phyloP scores from a whole-genome alignment of 768 basidiomycete species.

The Leucocoprinus birnbaumii region DNA sequence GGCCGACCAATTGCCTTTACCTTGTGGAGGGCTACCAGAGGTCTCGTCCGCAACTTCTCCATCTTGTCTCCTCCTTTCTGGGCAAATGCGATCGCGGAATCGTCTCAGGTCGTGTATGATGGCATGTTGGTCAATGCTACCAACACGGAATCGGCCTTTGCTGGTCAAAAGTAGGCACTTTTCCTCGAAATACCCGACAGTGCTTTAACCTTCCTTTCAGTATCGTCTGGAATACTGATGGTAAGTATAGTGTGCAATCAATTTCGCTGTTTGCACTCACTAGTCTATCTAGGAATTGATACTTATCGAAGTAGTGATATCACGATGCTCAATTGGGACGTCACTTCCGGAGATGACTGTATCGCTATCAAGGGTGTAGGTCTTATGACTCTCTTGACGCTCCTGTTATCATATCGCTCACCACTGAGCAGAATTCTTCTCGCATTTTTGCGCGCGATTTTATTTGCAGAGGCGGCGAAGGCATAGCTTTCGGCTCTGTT shows the following conservation, averaged over 20 bases:
- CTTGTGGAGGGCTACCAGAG: conserved; percentile 41
- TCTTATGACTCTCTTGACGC: neutral
- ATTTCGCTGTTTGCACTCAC: neutral
- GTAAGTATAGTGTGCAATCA: conserved; percentile 23
- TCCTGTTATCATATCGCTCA: neutral
- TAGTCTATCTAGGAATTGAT: conserved; percentile 38
- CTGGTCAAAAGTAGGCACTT: conserved; percentile 43
- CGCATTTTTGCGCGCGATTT: conserved; percentile 46
- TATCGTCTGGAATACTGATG: conserved; percentile 61
- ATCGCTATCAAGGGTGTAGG: conserved; percentile 62
- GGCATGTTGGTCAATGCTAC: conserved; percentile 59
- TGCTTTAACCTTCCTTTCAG: conserved; percentile 20
- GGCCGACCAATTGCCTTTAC: conserved; percentile 58
- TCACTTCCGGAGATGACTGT: conserved; percentile 64
- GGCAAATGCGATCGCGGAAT: conserved; percentile 54
- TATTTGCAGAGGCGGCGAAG: conserved; percentile 57
- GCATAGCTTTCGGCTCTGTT: conserved; percentile 58
- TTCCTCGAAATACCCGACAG: too few relatives aligned
- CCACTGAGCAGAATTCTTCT: conserved; percentile 43
- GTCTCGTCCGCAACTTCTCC: conserved; percentile 41
- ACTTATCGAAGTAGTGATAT: conserved; percentile 51
- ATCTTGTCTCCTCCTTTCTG: conserved; percentile 59
- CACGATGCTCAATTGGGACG: conserved; percentile 52
- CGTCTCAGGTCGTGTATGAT: conserved; percentile 46
- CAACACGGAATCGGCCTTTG: conserved; percentile 47